These are phyloP conservation scores for Colletotrichum ledebouriae DNA, from an alignment of 2,329 filamentous ascomycete species.

Conservation along the genomic window DNA sequence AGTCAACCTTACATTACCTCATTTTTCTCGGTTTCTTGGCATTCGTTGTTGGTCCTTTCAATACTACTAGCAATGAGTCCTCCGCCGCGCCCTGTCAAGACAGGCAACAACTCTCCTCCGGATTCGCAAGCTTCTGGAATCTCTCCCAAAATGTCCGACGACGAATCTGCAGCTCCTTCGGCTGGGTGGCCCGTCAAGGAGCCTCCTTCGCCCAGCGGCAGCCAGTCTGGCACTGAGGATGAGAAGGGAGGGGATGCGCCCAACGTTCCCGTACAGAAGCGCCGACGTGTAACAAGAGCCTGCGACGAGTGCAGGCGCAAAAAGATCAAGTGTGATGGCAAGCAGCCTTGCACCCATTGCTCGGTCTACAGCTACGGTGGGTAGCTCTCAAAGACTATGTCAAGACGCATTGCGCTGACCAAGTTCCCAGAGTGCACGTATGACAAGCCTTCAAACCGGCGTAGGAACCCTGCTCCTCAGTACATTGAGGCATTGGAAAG, in stretches of 20 bases:
- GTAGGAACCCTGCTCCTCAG: slow-evolving; percentile 90
- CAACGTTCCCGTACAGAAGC: slow-evolving; percentile 78
- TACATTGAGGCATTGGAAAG: slow-evolving; percentile 92
- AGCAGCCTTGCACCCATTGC: slow-evolving; percentile 93
- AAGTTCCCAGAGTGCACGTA: slow-evolving; percentile 84
- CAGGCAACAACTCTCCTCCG: slow-evolving; percentile 38
- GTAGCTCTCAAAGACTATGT: slow-evolving; percentile 45
- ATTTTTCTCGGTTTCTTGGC: slow-evolving; percentile 7
- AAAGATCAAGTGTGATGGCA: slow-evolving; percentile 90
- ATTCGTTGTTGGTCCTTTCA: not conserved
- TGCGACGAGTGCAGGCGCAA: slow-evolving; percentile 88
- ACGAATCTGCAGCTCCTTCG: slow-evolving; percentile 56
- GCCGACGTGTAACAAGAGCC: slow-evolving; percentile 82
- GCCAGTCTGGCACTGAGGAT: slow-evolving; percentile 60
- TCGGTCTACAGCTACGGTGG: slow-evolving; percentile 98
- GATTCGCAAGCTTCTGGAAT: slow-evolving; percentile 42
- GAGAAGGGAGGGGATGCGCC: slow-evolving; percentile 53
- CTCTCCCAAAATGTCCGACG: slow-evolving; percentile 58
- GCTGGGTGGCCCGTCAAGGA: slow-evolving; percentile 52
- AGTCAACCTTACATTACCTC: slow-evolving; percentile 36
- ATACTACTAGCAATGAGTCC: slow-evolving; percentile 40
- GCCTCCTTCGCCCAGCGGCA: slow-evolving; percentile 58
- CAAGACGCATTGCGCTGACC: slow-evolving; percentile 44
- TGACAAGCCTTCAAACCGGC: slow-evolving; percentile 92
- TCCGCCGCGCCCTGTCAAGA: slow-evolving; percentile 40